These are phyloP conservation scores for Solanum clarkiae DNA, from an alignment of 257 asterid species.

Conservation along the genomic window DNA sequence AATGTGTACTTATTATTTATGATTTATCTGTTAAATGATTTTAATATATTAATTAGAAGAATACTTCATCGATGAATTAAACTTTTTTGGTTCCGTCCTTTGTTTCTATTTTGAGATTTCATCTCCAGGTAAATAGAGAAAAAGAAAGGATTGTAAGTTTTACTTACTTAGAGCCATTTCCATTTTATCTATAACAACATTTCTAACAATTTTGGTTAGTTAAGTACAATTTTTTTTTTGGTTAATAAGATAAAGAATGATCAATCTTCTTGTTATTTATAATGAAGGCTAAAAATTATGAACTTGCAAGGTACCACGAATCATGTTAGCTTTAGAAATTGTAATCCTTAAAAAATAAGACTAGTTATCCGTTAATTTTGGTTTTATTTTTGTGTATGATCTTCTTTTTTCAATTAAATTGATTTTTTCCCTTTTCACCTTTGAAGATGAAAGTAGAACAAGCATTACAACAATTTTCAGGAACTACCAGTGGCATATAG, in stretches of 20 bases:
- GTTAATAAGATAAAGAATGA: too few species aligned
- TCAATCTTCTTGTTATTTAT: too few species aligned
- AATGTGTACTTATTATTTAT: neutral
- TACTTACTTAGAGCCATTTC: neutral
- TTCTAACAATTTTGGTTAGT: too few species aligned
- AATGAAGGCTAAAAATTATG: too few species aligned
- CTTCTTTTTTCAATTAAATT: neutral
- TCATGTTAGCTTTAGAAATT: too few species aligned
- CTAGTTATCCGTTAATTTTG: neutral
- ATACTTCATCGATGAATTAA: neutral
- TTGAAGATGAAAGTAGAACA: neutral
- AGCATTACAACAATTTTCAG: too few species aligned
- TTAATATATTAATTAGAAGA: neutral
- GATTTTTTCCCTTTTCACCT: neutral
- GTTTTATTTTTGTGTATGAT: neutral
- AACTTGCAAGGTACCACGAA: too few species aligned
- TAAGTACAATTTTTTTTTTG: too few species aligned
- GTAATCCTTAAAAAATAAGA: too few species aligned
- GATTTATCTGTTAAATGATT: too few species aligned
- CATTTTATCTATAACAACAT: too few species aligned
- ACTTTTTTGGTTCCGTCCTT: neutral
- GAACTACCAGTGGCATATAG: too few species aligned
- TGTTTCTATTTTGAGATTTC: neutral
- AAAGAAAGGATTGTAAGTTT: neutral
- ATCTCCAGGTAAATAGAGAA: neutral